Evolutionary conservation across 768 basidiomycete species (phyloP).

Genomic region (Suillus decipiens): DNA sequence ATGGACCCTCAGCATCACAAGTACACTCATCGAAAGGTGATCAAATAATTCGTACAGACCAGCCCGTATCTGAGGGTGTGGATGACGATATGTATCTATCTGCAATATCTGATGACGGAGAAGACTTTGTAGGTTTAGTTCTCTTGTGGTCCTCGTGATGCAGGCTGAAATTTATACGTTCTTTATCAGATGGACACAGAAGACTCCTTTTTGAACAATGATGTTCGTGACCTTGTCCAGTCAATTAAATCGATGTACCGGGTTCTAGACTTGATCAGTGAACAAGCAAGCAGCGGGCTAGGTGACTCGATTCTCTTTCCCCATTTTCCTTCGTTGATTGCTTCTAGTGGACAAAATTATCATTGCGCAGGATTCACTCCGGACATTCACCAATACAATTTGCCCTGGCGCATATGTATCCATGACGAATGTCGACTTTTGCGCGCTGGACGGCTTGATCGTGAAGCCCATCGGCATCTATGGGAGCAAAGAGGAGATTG

Average conservation of each 20-base stretch:
- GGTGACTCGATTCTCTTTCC: slow-evolving; percentile 34
- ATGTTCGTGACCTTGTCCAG: slow-evolving; percentile 24
- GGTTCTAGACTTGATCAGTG: slow-evolving; percentile 54
- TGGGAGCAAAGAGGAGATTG: slow-evolving; percentile 54
- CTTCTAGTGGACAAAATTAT: slow-evolving; percentile 60
- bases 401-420: slow-evolving; percentile 54
- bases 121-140: not conserved
- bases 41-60: not conserved
- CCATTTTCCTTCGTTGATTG: not conserved
- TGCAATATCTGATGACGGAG: not conserved
- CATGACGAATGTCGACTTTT: slow-evolving; percentile 59
- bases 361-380: slow-evolving; percentile 53
- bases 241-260: slow-evolving; percentile 51
- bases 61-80: not conserved
- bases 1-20: not conserved
- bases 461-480: slow-evolving; percentile 60
- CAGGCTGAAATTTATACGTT: not conserved
- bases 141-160: not conserved
- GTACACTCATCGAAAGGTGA: not conserved
- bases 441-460: slow-evolving; percentile 43
- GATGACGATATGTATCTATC: not conserved
- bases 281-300: slow-evolving; percentile 51
- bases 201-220: not conserved
- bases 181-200: slow-evolving; percentile 23
- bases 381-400: slow-evolving; percentile 47